These are phyloP conservation scores for Chionographis japonica DNA, from an alignment of 106 monocot genomes.

Conservation along the genomic window DNA sequence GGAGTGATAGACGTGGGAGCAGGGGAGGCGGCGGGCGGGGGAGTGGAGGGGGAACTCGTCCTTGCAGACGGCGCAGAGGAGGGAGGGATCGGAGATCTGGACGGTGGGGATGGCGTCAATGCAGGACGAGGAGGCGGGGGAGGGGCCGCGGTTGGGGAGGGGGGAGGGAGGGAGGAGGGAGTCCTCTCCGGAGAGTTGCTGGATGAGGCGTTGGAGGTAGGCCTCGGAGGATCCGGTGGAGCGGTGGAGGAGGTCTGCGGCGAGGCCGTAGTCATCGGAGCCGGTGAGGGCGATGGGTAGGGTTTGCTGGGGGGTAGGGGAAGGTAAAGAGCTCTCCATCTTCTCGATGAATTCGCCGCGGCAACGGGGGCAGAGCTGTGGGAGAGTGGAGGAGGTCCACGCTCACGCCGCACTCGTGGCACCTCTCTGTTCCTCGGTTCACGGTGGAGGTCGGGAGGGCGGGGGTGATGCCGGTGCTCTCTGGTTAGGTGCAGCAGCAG, in stretches of 20 bases:
- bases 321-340: slow-evolving; percentile 10
- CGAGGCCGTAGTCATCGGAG: slow-evolving; percentile 16
- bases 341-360: slow-evolving; percentile 26
- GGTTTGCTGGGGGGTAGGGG: background rate
- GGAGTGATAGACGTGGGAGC: slow-evolving; percentile 65
- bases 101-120: slow-evolving; percentile 52
- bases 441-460: background rate
- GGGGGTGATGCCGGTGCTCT: background rate
- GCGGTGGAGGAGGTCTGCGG: background rate
- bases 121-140: slow-evolving; percentile 21
- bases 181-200: slow-evolving; percentile 10
- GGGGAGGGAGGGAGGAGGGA: background rate
- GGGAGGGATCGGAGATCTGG: slow-evolving; percentile 31
- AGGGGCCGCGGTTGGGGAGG: background rate
- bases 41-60: slow-evolving; percentile 48
- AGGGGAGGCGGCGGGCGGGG: slow-evolving; percentile 47
- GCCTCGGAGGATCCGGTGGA: background rate
- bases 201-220: slow-evolving; percentile 7
- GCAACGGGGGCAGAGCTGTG: slow-evolving; percentile 47
- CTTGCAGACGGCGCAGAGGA: slow-evolving; percentile 67
- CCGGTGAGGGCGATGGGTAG: slow-evolving; percentile 14
- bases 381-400: slow-evolving; percentile 6
- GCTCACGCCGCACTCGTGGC: slow-evolving; percentile 56
- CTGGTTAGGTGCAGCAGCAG: too few species aligned
- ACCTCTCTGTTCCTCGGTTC: slow-evolving; percentile 14